Percentiles rank a stretch among this genome's conserved stretches.
These are phyloP conservation scores for Sicyos baderoa DNA, from an alignment of 306 rosid genomes.

Conservation along the genomic window DNA sequence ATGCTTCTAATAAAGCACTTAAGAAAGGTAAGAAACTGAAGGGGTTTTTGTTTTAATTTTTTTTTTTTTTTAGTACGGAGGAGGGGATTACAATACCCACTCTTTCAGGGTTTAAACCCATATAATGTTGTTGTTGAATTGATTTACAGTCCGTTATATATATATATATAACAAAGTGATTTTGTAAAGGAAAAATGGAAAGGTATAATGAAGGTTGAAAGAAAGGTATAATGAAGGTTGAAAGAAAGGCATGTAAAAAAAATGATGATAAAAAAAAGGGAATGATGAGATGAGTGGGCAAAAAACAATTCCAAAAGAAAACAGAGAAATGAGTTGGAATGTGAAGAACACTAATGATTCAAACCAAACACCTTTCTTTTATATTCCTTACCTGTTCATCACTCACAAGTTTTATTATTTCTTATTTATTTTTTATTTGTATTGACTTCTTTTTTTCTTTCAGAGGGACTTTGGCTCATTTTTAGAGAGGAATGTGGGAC, in stretches of 20 bases:
- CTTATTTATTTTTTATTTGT: not conserved
- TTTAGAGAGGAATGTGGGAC: constrained; percentile 10
- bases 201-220: not conserved
- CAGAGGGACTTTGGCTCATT: too few relatives aligned
- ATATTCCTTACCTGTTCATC: not conserved
- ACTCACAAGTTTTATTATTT: not conserved
- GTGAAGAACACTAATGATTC: constrained; percentile 1
- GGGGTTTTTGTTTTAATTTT: too few relatives aligned
- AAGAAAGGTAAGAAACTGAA: too few relatives aligned
- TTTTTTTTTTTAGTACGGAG: too few relatives aligned
- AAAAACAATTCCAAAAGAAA: not conserved
- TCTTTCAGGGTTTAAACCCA: too few relatives aligned
- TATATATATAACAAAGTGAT: not conserved
- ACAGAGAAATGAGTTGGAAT: not conserved
- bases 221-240: not conserved
- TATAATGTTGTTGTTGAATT: too few relatives aligned
- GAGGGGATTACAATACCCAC: too few relatives aligned
- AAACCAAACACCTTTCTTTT: not conserved
- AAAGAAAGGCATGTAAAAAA: not conserved
- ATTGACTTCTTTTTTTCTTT: not conserved
- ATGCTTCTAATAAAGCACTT: too few relatives aligned
- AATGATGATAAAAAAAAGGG: not conserved
- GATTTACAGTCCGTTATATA: too few relatives aligned
- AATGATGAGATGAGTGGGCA: not conserved
- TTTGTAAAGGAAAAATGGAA: not conserved